A percentile compares a stretch with the other conserved stretches of the same genome.
phyloP scores from a whole-genome alignment of 2,329 filamentous ascomycete genomes.

The Penicillium sp. region DNA sequence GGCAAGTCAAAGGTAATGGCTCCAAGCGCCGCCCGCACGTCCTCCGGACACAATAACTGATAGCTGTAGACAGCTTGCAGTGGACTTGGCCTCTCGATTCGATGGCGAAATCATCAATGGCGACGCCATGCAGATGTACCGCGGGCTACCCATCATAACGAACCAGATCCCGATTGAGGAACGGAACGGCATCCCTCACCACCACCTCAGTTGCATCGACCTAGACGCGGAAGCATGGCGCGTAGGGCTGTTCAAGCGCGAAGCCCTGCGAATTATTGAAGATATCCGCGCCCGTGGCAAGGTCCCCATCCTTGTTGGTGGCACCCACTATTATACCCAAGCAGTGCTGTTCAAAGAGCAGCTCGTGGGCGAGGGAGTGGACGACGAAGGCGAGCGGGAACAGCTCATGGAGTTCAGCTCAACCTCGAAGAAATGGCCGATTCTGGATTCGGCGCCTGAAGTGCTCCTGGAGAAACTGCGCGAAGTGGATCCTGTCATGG shows the following conservation, averaged over 20 bases:
- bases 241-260: conserved; percentile 71
- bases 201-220: conserved; percentile 76
- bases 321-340: conserved; percentile 94
- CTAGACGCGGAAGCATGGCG: conserved; percentile 78
- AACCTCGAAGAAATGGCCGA: conserved; percentile 56
- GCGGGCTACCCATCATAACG: conserved; percentile 86
- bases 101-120: conserved; percentile 95
- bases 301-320: conserved; percentile 86
- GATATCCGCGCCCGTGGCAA: conserved; percentile 77
- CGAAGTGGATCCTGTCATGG: conserved; percentile 86
- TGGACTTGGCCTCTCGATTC: conserved; percentile 77
- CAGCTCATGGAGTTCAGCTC: conserved; percentile 18
- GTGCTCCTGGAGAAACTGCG: conserved; percentile 68
- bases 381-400: conserved; percentile 27
- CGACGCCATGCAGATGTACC: conserved; percentile 97
- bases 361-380: conserved; percentile 48
- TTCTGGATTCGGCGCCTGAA: conserved; percentile 69
- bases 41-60: conserved; percentile 20
- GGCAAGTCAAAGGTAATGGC: conserved; percentile 81
- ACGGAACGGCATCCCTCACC: conserved; percentile 76
- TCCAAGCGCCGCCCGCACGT: conserved; percentile 16
- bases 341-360: conserved; percentile 77
- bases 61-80: conserved; percentile 65
- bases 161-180: conserved; percentile 82
- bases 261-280: conserved; percentile 65